Evolutionary conservation across 345 rosid genomes (phyloP).

Genomic region (Turnera subulata): DNA sequence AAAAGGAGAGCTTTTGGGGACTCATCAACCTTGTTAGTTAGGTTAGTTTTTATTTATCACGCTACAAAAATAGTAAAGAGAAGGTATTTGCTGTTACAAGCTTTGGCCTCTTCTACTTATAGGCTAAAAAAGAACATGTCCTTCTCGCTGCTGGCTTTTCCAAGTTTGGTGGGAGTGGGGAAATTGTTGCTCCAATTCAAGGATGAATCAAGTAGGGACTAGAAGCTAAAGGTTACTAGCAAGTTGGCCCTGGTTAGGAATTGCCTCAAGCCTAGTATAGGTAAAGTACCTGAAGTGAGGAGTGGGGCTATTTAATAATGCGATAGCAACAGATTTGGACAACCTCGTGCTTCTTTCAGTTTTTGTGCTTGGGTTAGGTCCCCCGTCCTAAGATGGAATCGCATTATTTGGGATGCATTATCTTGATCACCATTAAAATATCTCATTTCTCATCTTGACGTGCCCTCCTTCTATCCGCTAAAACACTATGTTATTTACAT

Average conservation of each 20-base stretch:
- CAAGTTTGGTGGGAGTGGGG: conserved; percentile 24
- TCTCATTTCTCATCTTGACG: neutral
- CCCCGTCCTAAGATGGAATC: neutral
- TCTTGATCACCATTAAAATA: conserved; percentile 2
- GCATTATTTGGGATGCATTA: neutral
- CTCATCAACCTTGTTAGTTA: too few relatives aligned
- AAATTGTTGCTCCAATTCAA: conserved; percentile 26
- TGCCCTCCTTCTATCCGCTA: conserved; percentile 8
- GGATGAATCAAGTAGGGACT: conserved; percentile 12
- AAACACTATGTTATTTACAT: neutral
- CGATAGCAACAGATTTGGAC: conserved; percentile 29
- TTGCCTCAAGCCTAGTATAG: conserved; percentile 10
- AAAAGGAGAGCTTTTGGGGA: too few relatives aligned
- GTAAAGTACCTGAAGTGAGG: conserved; percentile 8
- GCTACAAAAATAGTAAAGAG: too few relatives aligned
- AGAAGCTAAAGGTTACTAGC: neutral
- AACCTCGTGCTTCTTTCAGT: conserved; percentile 2
- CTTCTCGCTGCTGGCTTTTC: conserved; percentile 2
- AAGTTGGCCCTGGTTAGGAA: conserved; percentile 14
- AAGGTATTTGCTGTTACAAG: too few relatives aligned
- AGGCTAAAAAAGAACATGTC: neutral
- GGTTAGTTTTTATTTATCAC: too few relatives aligned
- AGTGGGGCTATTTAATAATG: conserved; percentile 5
- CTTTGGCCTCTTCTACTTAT: too few relatives aligned
- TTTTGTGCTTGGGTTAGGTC: conserved; percentile 7